Base-by-base conservation (phyloP, 768 basidiomycete genomes). In the Phanerodontia chrysosporium region DNA sequence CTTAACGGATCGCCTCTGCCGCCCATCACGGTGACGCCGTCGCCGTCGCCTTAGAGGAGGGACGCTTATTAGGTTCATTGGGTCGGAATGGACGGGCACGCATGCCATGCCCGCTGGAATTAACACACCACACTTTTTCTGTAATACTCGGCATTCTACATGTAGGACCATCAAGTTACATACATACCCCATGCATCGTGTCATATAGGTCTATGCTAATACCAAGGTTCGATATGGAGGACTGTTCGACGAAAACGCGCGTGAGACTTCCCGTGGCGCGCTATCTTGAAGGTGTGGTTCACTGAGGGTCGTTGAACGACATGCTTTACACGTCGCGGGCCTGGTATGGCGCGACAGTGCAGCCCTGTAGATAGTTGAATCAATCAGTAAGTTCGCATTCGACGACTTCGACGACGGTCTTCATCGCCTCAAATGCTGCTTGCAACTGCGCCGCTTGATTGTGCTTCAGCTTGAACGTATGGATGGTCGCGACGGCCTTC, bases 1-100 rank as follows among this genome's bases (percentile, higher is more conserved):
- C 61, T 68, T 2, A 49, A 59, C 45, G 60, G 61, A 2, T 27
- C 45, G 10, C 58, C 58, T 27, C 45, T 74, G 6, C 79, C 79
- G 18, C 78, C 78, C 21, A 80, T 80, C 58, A 79, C 74, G 18
- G 72, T 80, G 32, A 78, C 78, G 28, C 75, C 72, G 58, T 75
- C 65, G 16, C 63, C 74, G 56, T 74, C 68, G 69, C 65, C 52
- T 24, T 51, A 45, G 46, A 51, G n/a, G n/a, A n/a, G 21, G 28
- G 28, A 64, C 60, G 66, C 45, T 49, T 44, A 21, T 36, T 39
- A 18, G 51, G 42, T 49, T 56, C n/a, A 21, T 32, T 10, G 29
- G 16, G 30, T 32, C n/a, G n/a, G 49, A 29, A 51, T 32, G 18
- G 30, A 51, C 22, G 30, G 13, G 29, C 42, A 49, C 60, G 62